Evolutionary conservation across 1,139 yeast species (phyloP), one percentile per base, ranked within the genome.

Genomic region (Ashbya aceris): DNA sequence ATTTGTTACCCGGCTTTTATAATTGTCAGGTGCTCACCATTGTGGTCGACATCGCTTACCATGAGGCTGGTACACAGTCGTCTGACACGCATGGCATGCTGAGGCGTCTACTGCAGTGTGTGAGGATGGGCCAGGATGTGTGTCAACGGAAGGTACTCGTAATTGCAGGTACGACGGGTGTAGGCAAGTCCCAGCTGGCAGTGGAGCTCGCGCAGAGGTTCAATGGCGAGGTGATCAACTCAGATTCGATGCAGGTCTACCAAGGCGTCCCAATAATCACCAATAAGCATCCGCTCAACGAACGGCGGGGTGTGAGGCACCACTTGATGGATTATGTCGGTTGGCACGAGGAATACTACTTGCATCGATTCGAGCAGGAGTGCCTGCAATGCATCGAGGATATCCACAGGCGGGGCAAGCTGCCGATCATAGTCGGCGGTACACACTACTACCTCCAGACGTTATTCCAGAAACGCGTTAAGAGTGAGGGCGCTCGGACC

Each of bases 241-340:
- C 95, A 0, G 99, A 91, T 61, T 86, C 97, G 3, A 89, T 91
- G 96, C 98, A 93, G 64, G 84, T 91, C 64, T 91, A 91, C 61
- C 64, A 69, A 32, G 79, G 76, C 1, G 65, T 79, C 1, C 87
- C 83, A 17, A 75, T 76, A 27, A 85, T 91, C 49, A 86, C 98
- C 30, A 93, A 93, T 58, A 91, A 91, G 55, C 97, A 89, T 54
- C 97, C 98, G 0, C 45, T 81, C 1, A 68, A 66, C 0, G 96
- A 91, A 51, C 68, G 96, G 32, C 69, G 71, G 4, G 87, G 84
- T 0, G 60, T 91, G 0, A 71, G 77, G 0, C 99, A 91, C 56
- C 96, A 89, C 67, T 77, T 93, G 1, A 80, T 91, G 74, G 79
- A 91, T 50, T 93, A 86, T 61, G 76, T 85, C 1, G 66, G 66